These are phyloP conservation scores for Thymus quinquecostatus DNA, from an alignment of 257 asterid genomes.

Conservation along the genomic window DNA sequence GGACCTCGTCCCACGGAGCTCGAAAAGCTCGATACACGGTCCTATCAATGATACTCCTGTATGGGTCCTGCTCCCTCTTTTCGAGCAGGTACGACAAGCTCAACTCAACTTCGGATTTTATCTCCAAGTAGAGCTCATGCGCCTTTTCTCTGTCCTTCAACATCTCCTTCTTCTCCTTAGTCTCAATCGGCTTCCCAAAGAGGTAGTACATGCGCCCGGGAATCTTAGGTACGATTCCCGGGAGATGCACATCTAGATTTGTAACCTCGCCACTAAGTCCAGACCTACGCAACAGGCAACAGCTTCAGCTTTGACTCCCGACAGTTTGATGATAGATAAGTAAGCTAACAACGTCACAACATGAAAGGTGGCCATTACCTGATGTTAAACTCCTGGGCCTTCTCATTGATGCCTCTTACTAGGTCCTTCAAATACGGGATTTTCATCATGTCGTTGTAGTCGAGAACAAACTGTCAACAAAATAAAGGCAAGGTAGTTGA, in stretches of 20 bases:
- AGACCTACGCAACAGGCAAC: slow-evolving; percentile 39
- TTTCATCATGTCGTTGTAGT: slow-evolving; percentile 70
- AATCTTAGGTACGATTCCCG: slow-evolving; percentile 78
- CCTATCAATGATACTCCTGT: slow-evolving; percentile 67
- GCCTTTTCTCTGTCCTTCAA: slow-evolving; percentile 72
- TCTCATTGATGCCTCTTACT: slow-evolving; percentile 48
- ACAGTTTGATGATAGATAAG: neutral
- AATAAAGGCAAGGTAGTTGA: neutral
- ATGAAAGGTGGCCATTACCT: slow-evolving; percentile 46
- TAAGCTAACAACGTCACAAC: slow-evolving; percentile 4
- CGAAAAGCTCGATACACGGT: slow-evolving; percentile 52
- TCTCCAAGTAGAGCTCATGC: slow-evolving; percentile 59
- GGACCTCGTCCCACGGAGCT: slow-evolving; percentile 63
- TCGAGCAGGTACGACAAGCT: slow-evolving; percentile 62
- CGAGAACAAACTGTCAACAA: slow-evolving; percentile 73
- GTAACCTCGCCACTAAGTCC: slow-evolving; percentile 75
- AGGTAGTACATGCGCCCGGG: slow-evolving; percentile 87
- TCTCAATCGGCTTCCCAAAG: slow-evolving; percentile 83
- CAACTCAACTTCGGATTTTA: slow-evolving; percentile 68
- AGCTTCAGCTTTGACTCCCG: slow-evolving; percentile 13
- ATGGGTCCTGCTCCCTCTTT: slow-evolving; percentile 87
- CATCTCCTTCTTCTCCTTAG: slow-evolving; percentile 65
- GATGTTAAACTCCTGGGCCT: slow-evolving; percentile 37
- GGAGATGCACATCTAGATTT: slow-evolving; percentile 56
- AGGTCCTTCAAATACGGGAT: slow-evolving; percentile 65